Percentiles rank a stretch among this genome's conserved stretches.
phyloP scores from a whole-genome alignment of 495 filamentous ascomycete genomes.

The Penicillium coffeae region DNA sequence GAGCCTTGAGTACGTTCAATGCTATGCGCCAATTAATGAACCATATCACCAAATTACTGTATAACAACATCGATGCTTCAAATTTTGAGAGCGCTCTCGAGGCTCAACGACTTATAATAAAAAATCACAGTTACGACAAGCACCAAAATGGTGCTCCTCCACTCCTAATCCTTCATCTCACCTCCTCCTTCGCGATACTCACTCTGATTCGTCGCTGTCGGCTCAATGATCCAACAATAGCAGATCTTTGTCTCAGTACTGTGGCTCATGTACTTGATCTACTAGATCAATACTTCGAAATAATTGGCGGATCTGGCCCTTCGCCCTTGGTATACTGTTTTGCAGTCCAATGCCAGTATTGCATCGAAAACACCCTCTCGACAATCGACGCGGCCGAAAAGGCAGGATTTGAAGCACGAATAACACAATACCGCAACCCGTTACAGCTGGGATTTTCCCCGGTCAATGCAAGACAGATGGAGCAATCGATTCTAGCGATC shows the following conservation, averaged over 20 bases:
- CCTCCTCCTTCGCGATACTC: slow-evolving; percentile 14
- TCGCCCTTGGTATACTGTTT: slow-evolving; percentile 20
- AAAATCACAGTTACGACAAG: too few species aligned
- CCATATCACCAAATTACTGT: background rate
- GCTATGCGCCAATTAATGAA: slow-evolving; percentile 9
- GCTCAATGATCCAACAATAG: background rate
- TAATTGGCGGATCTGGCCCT: slow-evolving; percentile 1
- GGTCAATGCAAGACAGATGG: too few species aligned
- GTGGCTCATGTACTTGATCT: slow-evolving; percentile 12
- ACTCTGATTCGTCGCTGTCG: slow-evolving; percentile 6
- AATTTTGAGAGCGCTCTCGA: background rate
- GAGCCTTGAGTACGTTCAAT: slow-evolving; percentile 20
- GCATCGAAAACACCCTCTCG: background rate
- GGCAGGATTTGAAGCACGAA: background rate
- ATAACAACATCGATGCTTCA: background rate
- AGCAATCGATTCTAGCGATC: too few species aligned
- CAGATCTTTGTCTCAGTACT: background rate
- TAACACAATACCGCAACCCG: too few species aligned
- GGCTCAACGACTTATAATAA: too few species aligned
- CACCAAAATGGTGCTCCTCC: slow-evolving; percentile 10
- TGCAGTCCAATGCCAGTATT: slow-evolving; percentile 14
- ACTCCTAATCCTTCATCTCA: slow-evolving; percentile 19
- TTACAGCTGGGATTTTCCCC: too few species aligned
- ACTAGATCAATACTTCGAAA: slow-evolving; percentile 16
- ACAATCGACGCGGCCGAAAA: background rate